Percentiles rank a stretch among this genome's conserved stretches.
These are phyloP conservation scores for Musa itinerans DNA, from an alignment of 176 grass and related monocot species.

Conservation along the genomic window DNA sequence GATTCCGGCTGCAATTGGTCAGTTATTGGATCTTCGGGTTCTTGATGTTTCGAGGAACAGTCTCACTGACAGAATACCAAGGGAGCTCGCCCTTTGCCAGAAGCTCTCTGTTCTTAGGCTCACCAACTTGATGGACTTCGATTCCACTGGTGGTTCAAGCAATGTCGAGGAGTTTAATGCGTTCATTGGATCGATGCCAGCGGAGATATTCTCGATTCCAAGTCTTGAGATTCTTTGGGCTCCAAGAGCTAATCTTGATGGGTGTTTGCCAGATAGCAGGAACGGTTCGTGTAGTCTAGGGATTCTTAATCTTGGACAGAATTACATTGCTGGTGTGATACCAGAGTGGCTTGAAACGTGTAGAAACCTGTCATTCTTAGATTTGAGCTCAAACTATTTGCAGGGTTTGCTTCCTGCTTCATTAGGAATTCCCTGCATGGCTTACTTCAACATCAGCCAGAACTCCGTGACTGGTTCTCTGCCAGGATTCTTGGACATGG, in stretches of 20 bases:
- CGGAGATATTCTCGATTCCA: constrained; percentile 32
- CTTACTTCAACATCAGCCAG: constrained; percentile 47
- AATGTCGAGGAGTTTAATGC: constrained; percentile 56
- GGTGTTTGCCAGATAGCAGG: constrained; percentile 22
- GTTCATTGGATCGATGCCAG: constrained; percentile 32
- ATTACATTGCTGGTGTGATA: constrained; percentile 33
- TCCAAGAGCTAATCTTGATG: constrained; percentile 43
- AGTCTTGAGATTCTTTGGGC: constrained; percentile 58
- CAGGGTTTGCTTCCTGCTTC: constrained; percentile 32
- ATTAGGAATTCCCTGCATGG: constrained; percentile 33
- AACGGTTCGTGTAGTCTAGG: constrained; percentile 41
- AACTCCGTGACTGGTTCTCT: constrained; percentile 37
- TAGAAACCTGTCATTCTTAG: constrained; percentile 36
- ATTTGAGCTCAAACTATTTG: constrained; percentile 57
- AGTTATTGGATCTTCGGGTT: constrained; percentile 29
- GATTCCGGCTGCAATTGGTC: constrained; percentile 30
- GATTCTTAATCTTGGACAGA: constrained; percentile 52
- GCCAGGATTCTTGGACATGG: neutral
- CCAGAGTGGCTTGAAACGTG: constrained; percentile 42
- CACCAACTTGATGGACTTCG: constrained; percentile 30
- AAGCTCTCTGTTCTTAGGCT: constrained; percentile 54
- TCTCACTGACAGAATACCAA: constrained; percentile 48
- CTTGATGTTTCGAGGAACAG: constrained; percentile 65
- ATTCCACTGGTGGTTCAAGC: neutral
- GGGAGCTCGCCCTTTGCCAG: constrained; percentile 36